Evolutionary conservation across 257 asterid genomes (phyloP), one percentile per base, ranked within the genome.

Genomic region (Euphrasia confusa): DNA sequence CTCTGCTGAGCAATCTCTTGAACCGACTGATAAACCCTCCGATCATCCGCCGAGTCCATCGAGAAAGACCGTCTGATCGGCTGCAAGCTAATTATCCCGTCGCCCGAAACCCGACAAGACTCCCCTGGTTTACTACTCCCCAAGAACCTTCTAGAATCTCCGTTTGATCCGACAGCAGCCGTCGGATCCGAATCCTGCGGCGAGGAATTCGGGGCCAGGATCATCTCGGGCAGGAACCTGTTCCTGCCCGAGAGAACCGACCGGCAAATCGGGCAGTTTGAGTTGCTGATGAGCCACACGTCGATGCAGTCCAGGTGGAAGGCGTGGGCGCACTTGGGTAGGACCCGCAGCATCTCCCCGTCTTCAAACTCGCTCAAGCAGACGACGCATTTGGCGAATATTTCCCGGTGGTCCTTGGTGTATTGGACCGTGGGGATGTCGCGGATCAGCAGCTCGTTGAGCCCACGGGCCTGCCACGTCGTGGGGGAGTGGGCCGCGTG

Each of bases 11-110:
- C 9, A 37, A 81, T 83, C 64, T 84, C 96, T 74, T 84, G 94
- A 42, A 87, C 81, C 13, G 97, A 73, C 61, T 75, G 21, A 50
- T 80, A 84, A 55, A 81, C 77, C 7, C 72, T 70, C 1, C 80
- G 79, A 33, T 87, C 97, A 0, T 53, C 83, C 0, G 83, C 96
- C 10, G 95, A 90, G 63, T 90, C 97, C 97, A 90, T 87, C 0
- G 96, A 90, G 72, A 87, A 90, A 6, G 97, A 90, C 64, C 96
- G 77, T 49, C 96, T 80, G 44, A 90, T 87, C 0, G 96, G 84
- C 70, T 83, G 81, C 35, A 84, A 39, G 8, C 75, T 28, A 56
- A 89, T 42, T 4, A 86, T 78, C 44, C 85, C 81, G 24, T 21
- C 24, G 28, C 83, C 80, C n/a, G 97, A 86, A 72, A 67, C 78